Evolutionary conservation across 176 grass and related monocot genomes (phyloP).

Genomic region (Thalia dealbata): DNA sequence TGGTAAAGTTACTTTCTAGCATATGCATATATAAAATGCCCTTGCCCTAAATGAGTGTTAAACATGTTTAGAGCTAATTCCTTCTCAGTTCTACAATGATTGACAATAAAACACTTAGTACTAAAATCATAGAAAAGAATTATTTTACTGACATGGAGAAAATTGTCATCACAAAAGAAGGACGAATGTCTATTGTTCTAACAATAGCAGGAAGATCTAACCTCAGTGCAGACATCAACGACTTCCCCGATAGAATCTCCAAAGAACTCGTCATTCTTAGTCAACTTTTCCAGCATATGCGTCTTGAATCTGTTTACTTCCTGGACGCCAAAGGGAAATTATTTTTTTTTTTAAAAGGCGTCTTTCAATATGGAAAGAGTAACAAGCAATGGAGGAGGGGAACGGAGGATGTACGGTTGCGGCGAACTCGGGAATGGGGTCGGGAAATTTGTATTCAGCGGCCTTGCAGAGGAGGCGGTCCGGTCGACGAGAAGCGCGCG

Average conservation of each 20-base stretch:
- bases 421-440: slow-evolving; percentile 80
- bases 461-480: slow-evolving; percentile 34
- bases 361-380: not conserved
- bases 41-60: too few relatives aligned
- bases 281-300: slow-evolving; percentile 66
- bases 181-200: not conserved
- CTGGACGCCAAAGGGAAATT: slow-evolving; percentile 22
- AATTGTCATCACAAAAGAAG: not conserved
- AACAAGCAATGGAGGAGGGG: not conserved
- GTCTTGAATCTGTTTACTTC: slow-evolving; percentile 70
- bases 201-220: slow-evolving; percentile 8
- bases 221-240: slow-evolving; percentile 83
- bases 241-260: slow-evolving; percentile 60
- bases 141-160: not conserved
- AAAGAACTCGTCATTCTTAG: slow-evolving; percentile 75
- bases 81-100: not conserved
- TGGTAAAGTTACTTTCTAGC: too few relatives aligned
- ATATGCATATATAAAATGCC: too few relatives aligned
- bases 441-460: slow-evolving; percentile 68
- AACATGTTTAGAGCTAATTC: too few relatives aligned
- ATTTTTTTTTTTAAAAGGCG: too few relatives aligned
- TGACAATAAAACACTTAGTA: not conserved
- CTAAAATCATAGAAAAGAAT: not conserved
- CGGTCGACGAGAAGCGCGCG: slow-evolving; percentile 1
- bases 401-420: slow-evolving; percentile 22